phyloP scores from a whole-genome alignment of 148 eudicot genomes.

The Tetragonia tetragonoides region DNA sequence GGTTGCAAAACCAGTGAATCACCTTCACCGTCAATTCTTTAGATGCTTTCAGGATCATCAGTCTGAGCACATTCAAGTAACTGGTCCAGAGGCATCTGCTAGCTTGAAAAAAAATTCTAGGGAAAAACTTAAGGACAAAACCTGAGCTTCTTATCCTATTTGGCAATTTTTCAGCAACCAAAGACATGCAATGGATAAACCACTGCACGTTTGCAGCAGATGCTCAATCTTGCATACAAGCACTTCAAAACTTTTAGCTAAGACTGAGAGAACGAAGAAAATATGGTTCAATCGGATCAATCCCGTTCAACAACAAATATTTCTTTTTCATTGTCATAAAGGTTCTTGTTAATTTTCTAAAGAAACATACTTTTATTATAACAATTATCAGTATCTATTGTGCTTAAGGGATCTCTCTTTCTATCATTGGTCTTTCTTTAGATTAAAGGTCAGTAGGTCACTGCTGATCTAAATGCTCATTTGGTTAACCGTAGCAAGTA shows the following conservation, averaged over 20 bases:
- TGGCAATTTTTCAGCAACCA: not conserved
- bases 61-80: not conserved
- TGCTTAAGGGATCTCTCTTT: not conserved
- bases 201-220: too few species aligned
- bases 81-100: not conserved
- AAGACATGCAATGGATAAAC: not conserved
- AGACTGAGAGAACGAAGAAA: not conserved
- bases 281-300: not conserved
- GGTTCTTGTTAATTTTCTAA: not conserved
- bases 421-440: not conserved
- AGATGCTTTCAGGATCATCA: not conserved
- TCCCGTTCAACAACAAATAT: not conserved
- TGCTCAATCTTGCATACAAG: not conserved
- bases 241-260: not conserved
- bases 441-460: too few species aligned
- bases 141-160: too few species aligned
- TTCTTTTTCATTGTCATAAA: not conserved
- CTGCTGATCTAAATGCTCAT: too few species aligned
- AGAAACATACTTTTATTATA: not conserved
- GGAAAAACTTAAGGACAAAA: not conserved
- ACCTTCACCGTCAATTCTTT: too few species aligned
- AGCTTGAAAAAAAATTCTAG: not conserved
- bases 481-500: too few species aligned
- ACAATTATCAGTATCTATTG: not conserved
- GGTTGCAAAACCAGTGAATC: not conserved